phyloP scores from a whole-genome alignment of 148 eudicot genomes.

The Bassia scoparia region DNA sequence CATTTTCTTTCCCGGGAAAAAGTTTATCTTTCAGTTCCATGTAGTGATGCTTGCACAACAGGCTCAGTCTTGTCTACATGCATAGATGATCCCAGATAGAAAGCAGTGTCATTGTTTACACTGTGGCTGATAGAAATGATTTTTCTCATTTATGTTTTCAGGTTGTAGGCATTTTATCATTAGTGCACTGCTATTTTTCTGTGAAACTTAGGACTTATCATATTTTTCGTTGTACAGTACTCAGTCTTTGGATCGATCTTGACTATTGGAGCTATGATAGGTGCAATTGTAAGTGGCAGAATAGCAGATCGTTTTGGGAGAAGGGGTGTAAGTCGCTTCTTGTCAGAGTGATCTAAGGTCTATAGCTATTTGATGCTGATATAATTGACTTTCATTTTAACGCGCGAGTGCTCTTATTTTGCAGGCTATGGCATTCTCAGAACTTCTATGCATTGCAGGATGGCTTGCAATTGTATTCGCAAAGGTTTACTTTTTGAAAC shows the following conservation, averaged over 20 bases:
- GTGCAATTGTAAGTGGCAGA: slow-evolving; percentile 51
- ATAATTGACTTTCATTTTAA: neutral
- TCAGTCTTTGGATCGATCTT: slow-evolving; percentile 55
- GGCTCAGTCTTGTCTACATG: neutral
- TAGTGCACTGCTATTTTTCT: neutral
- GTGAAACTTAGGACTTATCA: neutral
- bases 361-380: neutral
- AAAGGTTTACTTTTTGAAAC: slow-evolving; percentile 38
- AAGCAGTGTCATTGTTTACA: no score
- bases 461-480: slow-evolving; percentile 57
- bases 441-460: slow-evolving; percentile 53
- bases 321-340: slow-evolving; percentile 40
- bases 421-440: slow-evolving; percentile 66
- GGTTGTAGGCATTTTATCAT: neutral
- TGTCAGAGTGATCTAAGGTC: neutral
- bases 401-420: slow-evolving; percentile 1
- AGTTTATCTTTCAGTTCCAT: neutral
- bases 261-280: slow-evolving; percentile 54
- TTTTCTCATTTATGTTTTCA: neutral
- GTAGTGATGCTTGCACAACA: neutral
- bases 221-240: slow-evolving; percentile 26
- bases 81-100: no score
- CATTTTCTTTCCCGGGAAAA: neutral
- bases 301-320: slow-evolving; percentile 48
- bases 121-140: neutral